These are phyloP conservation scores for Bolboschoenus planiculmis DNA, from an alignment of 176 grass and related monocot species.

Conservation along the genomic window DNA sequence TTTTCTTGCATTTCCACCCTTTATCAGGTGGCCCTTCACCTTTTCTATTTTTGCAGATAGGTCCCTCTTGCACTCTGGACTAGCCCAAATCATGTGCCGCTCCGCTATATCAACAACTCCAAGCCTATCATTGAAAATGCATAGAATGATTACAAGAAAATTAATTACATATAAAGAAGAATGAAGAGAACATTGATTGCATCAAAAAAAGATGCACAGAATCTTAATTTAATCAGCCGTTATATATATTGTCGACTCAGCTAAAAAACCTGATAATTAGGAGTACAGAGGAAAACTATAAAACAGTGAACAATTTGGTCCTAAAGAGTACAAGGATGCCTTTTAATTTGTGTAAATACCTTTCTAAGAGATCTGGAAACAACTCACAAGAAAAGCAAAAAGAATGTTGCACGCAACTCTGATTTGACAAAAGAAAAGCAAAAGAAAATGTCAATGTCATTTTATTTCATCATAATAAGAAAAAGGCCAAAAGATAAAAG, in stretches of 20 bases:
- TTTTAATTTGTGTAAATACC: background rate
- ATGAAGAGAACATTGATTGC: background rate
- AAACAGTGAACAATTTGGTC: background rate
- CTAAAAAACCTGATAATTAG: background rate
- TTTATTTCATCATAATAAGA: background rate
- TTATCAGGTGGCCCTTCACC: conserved; percentile 50
- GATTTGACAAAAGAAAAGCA: conserved; percentile 25
- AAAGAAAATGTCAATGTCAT: too few relatives aligned
- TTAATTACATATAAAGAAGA: conserved; percentile 19
- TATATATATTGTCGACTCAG: background rate
- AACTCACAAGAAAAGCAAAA: conserved; percentile 1
- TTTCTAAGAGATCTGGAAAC: background rate
- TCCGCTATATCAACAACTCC: conserved; percentile 48
- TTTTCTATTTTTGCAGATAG: conserved; percentile 37
- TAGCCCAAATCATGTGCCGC: conserved; percentile 33
- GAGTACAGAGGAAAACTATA: background rate
- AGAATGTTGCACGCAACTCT: background rate
- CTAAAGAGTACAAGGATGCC: background rate
- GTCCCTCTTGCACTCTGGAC: conserved; percentile 28
- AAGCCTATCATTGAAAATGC: conserved; percentile 30
- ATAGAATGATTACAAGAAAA: conserved; percentile 18
- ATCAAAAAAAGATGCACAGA: background rate
- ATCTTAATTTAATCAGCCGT: background rate
- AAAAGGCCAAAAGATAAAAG: background rate
- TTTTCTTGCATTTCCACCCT: conserved; percentile 42